Evolutionary conservation across 805 yeast species (phyloP), one percentile per base, ranked within the genome.

Genomic region (Spathaspora sp.): DNA sequence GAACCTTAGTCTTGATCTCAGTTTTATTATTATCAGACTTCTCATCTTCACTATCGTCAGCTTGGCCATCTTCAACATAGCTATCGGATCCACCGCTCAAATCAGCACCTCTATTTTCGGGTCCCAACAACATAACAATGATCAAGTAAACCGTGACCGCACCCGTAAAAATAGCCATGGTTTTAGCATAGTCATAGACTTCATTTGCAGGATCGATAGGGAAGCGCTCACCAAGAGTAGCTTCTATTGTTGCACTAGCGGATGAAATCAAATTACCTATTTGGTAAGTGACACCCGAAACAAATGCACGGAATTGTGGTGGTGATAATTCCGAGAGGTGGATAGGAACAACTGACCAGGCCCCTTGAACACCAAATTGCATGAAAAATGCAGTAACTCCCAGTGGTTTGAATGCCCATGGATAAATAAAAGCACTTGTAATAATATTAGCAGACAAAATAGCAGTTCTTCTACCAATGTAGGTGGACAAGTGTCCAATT

Each of bases 181-280:
- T 85, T 49, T 78, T 79, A n/a, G 85, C 86, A 65, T 86, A 87
- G 62, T 86, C 76, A 60, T 75, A 80, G 4, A 60, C 60, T 17
- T 52, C 55, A 1, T 60, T 63, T 8, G 51, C 58, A 2, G 56
- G 54, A 6, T 55, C 51, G 28, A 84, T 58, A 2, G 89, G 90
- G 73, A 83, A 87, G 48, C 72, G 66, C 31, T 73, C 75, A 26
- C 91, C 86, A 43, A 83, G 68, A n/a, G 75, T 71, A 2, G 89
- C 72, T 65, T 86, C 89, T 55, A 86, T 86, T 5, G 92, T 86
- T 17, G 86, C 77, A 2, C 87, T 79, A 1, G 89, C 90, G 18
- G 87, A 78, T 4, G 88, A 80, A 0, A 85, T 87, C 60, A 86
- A 75, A 64, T 86, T 85, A 70, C 91, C 91, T 52, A 86, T 75